Base-by-base conservation (phyloP, 768 basidiomycete genomes). In the Trametes villosa region DNA sequence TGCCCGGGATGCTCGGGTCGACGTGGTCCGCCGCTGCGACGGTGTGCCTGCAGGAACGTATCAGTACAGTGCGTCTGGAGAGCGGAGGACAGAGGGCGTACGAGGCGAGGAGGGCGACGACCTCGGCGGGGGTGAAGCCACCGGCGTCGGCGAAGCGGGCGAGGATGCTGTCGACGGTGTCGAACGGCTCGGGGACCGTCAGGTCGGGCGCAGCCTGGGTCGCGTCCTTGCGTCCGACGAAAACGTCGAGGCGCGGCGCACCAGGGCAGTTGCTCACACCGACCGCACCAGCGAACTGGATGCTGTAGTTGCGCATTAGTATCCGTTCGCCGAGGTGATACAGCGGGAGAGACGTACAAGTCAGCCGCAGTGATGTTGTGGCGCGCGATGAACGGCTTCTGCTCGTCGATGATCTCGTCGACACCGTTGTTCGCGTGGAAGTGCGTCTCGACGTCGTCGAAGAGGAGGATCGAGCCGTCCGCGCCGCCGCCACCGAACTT, bases 201-300 rank as follows among this genome's bases (percentile, higher is more conserved):
- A 22, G 18, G 56, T 63, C 62, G 31, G 62, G 62, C 12, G 62
- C 62, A 2, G 57, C 51, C 36, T 46, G 45, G 31, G 46, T 54
- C 11, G 62, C 62, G 40, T 53, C 51, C 22, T 41, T 29, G 31
- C 45, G 50, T 44, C 66, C 66, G 51, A 67, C 38, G 50, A 71
- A 68, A 48, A 70, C 69, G 24, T 63, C 49, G 34, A 73, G 64
- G 17, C 51, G 63, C 8, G 72, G 72, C 33, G 70, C 72, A 53
- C 72, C 72, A 12, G 72, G 69, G 60, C 72, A 73, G 64, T 71
- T 71, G 53, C 62, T 64, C 29, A 70, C 38, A 11, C 53, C 71
- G 26, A 72, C 66, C 13, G 71, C 70, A 55, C 65, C 68, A 38
- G 70, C 72, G 62, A 73, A 73, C 38, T 70, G 68, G 44, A 73